Evolutionary conservation across 2,329 filamentous ascomycete species (phyloP).

Genomic region (Epichloe baconii): DNA sequence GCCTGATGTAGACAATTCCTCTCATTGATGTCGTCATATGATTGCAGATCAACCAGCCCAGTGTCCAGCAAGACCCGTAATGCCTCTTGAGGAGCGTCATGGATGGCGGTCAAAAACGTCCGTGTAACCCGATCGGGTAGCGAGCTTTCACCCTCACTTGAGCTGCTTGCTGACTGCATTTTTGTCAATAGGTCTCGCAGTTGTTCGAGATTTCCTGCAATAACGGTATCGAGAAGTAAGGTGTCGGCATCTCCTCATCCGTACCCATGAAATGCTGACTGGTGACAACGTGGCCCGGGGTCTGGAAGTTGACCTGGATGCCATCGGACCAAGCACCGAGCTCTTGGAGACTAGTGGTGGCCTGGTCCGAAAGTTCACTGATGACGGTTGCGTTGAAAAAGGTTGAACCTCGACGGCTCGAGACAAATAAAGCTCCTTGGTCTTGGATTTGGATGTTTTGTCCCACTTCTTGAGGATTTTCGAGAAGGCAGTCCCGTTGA

Average conservation of each 20-base stretch:
- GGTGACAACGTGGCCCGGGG: slow-evolving; percentile 49
- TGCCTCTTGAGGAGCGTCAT: slow-evolving; percentile 67
- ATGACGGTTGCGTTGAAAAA: slow-evolving; percentile 98
- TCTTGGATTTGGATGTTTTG: slow-evolving; percentile 97
- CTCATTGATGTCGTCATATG: slow-evolving; percentile 95
- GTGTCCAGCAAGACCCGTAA: slow-evolving; percentile 68
- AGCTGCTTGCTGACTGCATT: slow-evolving; percentile 43
- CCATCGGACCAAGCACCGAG: slow-evolving; percentile 95
- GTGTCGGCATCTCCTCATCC: slow-evolving; percentile 83
- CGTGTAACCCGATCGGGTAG: slow-evolving; percentile 68
- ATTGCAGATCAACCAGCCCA: slow-evolving; percentile 74
- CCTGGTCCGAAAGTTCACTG: slow-evolving; percentile 90
- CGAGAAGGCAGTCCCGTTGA: slow-evolving; percentile 94
- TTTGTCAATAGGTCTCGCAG: slow-evolving; percentile 71
- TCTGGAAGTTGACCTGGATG: slow-evolving; percentile 75
- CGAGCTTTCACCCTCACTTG: slow-evolving; percentile 42
- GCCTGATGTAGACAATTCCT: slow-evolving; percentile 92
- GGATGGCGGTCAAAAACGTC: slow-evolving; percentile 81
- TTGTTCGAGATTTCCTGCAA: slow-evolving; percentile 63
- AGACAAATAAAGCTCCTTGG: slow-evolving; percentile 93
- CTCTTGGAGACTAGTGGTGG: slow-evolving; percentile 89
- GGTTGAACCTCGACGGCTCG: slow-evolving; percentile 94
- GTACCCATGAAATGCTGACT: slow-evolving; percentile 55
- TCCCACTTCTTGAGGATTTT: slow-evolving; percentile 99
- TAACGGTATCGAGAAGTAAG: slow-evolving; percentile 75